A percentile compares a stretch with the other conserved stretches of the same genome.
These are phyloP conservation scores for Globisporangium lucens DNA, from an alignment of 352 stramenopile genomes.

Conservation along the genomic window DNA sequence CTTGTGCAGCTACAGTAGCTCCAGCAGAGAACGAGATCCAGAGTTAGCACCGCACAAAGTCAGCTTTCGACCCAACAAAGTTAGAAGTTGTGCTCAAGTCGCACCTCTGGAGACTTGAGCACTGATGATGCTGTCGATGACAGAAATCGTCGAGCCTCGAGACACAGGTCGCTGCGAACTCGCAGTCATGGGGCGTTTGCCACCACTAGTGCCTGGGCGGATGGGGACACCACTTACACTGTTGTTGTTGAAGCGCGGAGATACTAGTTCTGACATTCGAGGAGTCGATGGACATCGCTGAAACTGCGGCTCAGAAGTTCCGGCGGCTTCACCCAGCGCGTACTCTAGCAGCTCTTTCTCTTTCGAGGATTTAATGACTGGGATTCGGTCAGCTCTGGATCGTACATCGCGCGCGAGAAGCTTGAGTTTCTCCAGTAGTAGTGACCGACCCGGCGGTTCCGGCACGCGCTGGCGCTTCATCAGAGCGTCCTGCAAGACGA, in stretches of 20 bases:
- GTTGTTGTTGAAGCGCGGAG: slow-evolving; percentile 16
- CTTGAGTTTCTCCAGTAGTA: slow-evolving; percentile 79
- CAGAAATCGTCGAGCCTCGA: slow-evolving; percentile 59
- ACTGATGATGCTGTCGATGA: slow-evolving; percentile 51
- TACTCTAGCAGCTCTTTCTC: slow-evolving; percentile 63
- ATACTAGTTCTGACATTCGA: slow-evolving; percentile 36
- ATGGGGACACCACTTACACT: slow-evolving; percentile 21
- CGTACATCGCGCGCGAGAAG: slow-evolving; percentile 44
- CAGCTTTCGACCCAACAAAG: slow-evolving; percentile 3
- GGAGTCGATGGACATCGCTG: slow-evolving; percentile 32
- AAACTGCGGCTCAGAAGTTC: slow-evolving; percentile 15
- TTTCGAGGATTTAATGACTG: slow-evolving; percentile 32
- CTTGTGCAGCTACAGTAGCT: slow-evolving; percentile 32
- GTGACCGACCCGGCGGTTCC: slow-evolving; percentile 54
- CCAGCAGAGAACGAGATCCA: not conserved
- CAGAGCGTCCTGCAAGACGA: slow-evolving; percentile 45
- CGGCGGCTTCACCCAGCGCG: slow-evolving; percentile 30
- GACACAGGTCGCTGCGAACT: slow-evolving; percentile 55
- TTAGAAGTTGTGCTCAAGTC: not conserved
- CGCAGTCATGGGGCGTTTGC: slow-evolving; percentile 34
- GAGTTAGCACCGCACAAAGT: not conserved
- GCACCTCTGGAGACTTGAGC: slow-evolving; percentile 54
- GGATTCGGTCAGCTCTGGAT: slow-evolving; percentile 13
- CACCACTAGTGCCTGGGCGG: slow-evolving; percentile 49
- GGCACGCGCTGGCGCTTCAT: slow-evolving; percentile 43